These are phyloP conservation scores for Westerdykella aurantiaca DNA, from an alignment of 2,329 filamentous ascomycete species.

Conservation along the genomic window DNA sequence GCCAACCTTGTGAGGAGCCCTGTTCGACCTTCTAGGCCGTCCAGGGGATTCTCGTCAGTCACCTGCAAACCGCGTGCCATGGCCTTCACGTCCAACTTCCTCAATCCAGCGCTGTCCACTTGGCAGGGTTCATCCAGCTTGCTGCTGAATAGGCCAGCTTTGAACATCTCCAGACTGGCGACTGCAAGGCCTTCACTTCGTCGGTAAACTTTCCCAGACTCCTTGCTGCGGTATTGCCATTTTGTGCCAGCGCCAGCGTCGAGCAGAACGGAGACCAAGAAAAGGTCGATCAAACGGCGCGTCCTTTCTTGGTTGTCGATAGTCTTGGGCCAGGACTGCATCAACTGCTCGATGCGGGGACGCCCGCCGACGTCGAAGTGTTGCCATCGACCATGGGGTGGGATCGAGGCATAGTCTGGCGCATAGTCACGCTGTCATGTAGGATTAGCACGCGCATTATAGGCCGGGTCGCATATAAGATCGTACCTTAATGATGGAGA, in stretches of 20 bases:
- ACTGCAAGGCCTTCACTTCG: conserved; percentile 85
- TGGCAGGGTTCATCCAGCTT: conserved; percentile 75
- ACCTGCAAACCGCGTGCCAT: conserved; percentile 83
- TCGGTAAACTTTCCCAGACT: conserved; percentile 74
- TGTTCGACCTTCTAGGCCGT: conserved; percentile 78
- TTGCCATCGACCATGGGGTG: conserved; percentile 79
- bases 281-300: conserved; percentile 69
- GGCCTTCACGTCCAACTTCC: conserved; percentile 64
- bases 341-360: conserved; percentile 65
- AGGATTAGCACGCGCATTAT: conserved; percentile 6
- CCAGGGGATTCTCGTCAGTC: conserved; percentile 69
- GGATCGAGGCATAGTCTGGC: conserved; percentile 66
- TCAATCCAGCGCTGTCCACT: conserved; percentile 79
- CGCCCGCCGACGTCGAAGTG: conserved; percentile 77
- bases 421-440: conserved; percentile 59
- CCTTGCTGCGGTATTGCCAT: conserved; percentile 90
- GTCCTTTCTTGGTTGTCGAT: conserved; percentile 69
- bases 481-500: conserved; percentile 88
- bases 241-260: conserved; percentile 83
- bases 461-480: neutral
- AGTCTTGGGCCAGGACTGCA: conserved; percentile 61
- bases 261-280: conserved; percentile 72
- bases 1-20: conserved; percentile 70
- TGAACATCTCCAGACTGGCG: conserved; percentile 84
- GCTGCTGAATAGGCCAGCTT: conserved; percentile 81